Evolutionary conservation across 345 rosid species (phyloP), one percentile per base, ranked within the genome.

Genomic region (Populus simonii): DNA sequence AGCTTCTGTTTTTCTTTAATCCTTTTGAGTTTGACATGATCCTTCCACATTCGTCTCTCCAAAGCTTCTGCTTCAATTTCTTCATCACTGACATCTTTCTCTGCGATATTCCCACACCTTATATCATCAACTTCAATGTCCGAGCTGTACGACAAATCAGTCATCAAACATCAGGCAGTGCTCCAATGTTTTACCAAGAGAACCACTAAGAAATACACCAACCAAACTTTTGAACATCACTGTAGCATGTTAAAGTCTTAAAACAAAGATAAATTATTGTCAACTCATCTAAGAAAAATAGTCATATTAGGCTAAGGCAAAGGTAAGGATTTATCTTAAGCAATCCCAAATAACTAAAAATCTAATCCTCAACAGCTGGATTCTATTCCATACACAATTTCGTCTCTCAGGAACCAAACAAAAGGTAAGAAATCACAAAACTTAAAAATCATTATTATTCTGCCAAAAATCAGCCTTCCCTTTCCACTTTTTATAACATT

Each of bases 1-100:
- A 90, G 78, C 85, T 89, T 94, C 83, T 90, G 89, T 76, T 82
- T 90, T 61, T 94, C 99, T 86, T 89, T 94, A 22, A 96, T 86
- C 86, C 98, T 90, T 80, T 89, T 88, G 62, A 96, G 95, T 66
- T 95, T 86, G 82, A 96, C 79, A 10, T 86, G 92, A 77, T 96
- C 99, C 82, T 92, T 94, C 98, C 98, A 96, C 98, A 94, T 94
- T 74, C 99, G 90, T 82, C 83, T 92, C 87, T 89, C 97, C 74
- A 96, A 80, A 18, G 94, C 97, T 18, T 92, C 98, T 0, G 94
- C 82, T 27, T 96, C 97, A 29, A 96, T 94, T 84, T 96, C 99
- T 68, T 96, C 99, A 33, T 96, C 99, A 10, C 97, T 94, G 4
- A 94, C 97, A 86, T 96, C 99, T 76, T 91, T 95, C 84, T 94